phyloP scores from a whole-genome alignment of 768 basidiomycete species.

The Auricularia cornea region DNA sequence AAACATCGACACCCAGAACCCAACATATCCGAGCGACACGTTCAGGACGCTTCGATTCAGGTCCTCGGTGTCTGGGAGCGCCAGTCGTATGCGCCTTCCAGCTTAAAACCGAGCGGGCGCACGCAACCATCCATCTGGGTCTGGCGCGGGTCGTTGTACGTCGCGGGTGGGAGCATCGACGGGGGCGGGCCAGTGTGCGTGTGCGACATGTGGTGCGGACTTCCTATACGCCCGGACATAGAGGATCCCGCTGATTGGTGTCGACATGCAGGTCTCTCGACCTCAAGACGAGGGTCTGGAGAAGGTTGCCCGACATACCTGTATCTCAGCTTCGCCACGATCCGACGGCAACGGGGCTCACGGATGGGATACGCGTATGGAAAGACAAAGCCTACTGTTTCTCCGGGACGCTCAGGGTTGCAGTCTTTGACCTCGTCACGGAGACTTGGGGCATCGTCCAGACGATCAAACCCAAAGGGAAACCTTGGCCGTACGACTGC shows the following conservation, averaged over 20 bases:
- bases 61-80: constrained; percentile 7
- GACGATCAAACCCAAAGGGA: constrained; percentile 16
- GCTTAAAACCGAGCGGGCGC: constrained; percentile 20
- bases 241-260: too few species aligned
- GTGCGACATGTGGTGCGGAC: constrained; percentile 13
- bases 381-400: constrained; percentile 30
- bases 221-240: too few species aligned
- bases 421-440: constrained; percentile 29
- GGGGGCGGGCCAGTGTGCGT: constrained; percentile 10
- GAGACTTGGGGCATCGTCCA: constrained; percentile 26
- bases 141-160: constrained; percentile 11
- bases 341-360: background rate
- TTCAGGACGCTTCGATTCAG: constrained; percentile 31
- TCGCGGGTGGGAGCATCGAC: constrained; percentile 12
- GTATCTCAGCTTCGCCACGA: background rate
- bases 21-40: constrained; percentile 19
- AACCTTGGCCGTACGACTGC: constrained; percentile 12
- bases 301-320: constrained; percentile 12
- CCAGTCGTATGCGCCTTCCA: constrained; percentile 10
- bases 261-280: constrained; percentile 5
- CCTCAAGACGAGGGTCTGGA: constrained; percentile 13
- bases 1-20: background rate
- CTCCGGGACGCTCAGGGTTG: constrained; percentile 22
- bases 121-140: constrained; percentile 17
- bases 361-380: constrained; percentile 15